Evolutionary conservation across 2,329 filamentous ascomycete species (phyloP).

Genomic region (Cucurbitaria berberidis): DNA sequence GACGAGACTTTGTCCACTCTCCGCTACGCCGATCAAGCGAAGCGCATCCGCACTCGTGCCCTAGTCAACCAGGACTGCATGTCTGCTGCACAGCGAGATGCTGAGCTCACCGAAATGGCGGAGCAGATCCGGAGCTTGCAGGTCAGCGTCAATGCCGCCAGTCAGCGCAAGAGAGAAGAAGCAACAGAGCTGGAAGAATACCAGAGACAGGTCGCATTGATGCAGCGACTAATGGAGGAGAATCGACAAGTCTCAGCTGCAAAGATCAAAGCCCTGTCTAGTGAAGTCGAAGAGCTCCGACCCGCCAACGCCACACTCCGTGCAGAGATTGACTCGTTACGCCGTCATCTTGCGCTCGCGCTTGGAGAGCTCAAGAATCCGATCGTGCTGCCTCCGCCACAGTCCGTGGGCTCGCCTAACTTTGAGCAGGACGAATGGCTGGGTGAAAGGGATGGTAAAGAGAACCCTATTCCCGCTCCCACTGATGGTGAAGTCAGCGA

Average conservation of each 20-base stretch:
- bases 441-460: slow-evolving; percentile 34
- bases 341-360: slow-evolving; percentile 86
- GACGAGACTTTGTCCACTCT: slow-evolving; percentile 96
- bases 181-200: slow-evolving; percentile 93
- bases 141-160: slow-evolving; percentile 67
- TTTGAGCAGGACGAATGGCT: slow-evolving; percentile 43
- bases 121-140: slow-evolving; percentile 91
- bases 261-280: slow-evolving; percentile 83
- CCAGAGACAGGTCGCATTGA: slow-evolving; percentile 83
- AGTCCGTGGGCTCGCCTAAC: slow-evolving; percentile 33
- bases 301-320: slow-evolving; percentile 64
- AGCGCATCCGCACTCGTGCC: slow-evolving; percentile 92
- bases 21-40: slow-evolving; percentile 96
- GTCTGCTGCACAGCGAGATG: slow-evolving; percentile 89
- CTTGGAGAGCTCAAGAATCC: slow-evolving; percentile 88
- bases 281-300: slow-evolving; percentile 56
- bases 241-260: slow-evolving; percentile 86
- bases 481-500: slow-evolving; percentile 46
- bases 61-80: slow-evolving; percentile 96
- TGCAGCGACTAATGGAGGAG: slow-evolving; percentile 98
- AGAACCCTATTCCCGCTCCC: slow-evolving; percentile 25
- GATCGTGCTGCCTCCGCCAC: slow-evolving; percentile 66
- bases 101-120: slow-evolving; percentile 91
- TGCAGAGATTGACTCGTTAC: slow-evolving; percentile 80
- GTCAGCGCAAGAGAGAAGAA: slow-evolving; percentile 74